Evolutionary conservation across 176 grass and related monocot species (phyloP).

Genomic region (Pontederia paniculata): DNA sequence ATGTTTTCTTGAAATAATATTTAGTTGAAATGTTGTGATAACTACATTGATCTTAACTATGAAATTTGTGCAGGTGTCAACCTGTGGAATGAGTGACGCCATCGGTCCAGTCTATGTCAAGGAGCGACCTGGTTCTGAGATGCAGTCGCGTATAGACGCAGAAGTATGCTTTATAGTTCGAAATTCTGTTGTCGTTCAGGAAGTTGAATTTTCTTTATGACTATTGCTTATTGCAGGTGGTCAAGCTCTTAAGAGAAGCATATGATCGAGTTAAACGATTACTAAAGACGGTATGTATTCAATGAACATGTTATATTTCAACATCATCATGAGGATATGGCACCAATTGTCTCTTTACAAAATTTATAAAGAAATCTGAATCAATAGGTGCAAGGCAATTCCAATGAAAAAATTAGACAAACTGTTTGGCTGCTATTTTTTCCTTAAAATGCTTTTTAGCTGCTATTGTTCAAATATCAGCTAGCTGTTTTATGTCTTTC

Average conservation of each 20-base stretch:
- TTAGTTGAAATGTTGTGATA: background rate
- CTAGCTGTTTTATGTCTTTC: too few species aligned
- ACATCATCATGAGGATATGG: too few species aligned
- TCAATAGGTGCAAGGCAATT: background rate
- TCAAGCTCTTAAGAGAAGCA: slow-evolving; percentile 91
- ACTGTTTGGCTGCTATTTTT: too few species aligned
- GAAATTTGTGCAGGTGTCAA: slow-evolving; percentile 56
- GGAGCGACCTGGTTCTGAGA: slow-evolving; percentile 68
- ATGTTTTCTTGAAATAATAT: too few species aligned
- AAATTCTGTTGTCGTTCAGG: background rate
- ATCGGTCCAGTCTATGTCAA: slow-evolving; percentile 94
- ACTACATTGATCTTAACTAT: background rate
- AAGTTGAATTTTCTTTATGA: slow-evolving; percentile 2
- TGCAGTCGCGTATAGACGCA: slow-evolving; percentile 96
- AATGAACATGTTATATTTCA: background rate
- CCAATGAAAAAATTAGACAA: too few species aligned
- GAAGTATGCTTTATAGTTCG: slow-evolving; percentile 37
- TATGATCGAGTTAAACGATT: slow-evolving; percentile 76
- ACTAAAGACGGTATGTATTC: slow-evolving; percentile 65
- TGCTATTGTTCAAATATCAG: too few species aligned
- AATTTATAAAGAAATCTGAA: background rate
- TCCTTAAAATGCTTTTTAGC: too few species aligned
- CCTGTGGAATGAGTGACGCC: slow-evolving; percentile 88
- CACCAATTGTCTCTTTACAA: background rate
- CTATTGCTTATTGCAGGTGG: slow-evolving; percentile 38